A percentile compares a stretch with the other conserved stretches of the same genome.
Evolutionary conservation across 1,284 basidiomycete species (phyloP).

Genomic region (Apiotrichum montevideense): DNA sequence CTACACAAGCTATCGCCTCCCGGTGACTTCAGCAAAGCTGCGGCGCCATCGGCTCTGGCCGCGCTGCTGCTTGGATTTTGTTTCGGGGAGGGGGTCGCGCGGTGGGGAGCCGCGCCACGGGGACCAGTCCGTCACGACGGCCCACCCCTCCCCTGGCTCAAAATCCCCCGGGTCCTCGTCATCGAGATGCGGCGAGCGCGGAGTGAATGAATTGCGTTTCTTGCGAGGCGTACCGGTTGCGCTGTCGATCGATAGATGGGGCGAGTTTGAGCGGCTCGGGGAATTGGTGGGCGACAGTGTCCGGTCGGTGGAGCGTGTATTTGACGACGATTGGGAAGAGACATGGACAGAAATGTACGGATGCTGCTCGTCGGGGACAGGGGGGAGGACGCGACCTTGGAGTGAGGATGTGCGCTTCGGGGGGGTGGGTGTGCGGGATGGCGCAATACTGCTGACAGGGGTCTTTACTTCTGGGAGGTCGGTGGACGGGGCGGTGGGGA

Average conservation of each 20-base stretch:
- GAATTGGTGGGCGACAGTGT: constrained; percentile 19
- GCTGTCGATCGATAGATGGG: constrained; percentile 3
- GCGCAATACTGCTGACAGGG: not conserved
- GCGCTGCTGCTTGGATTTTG: no score
- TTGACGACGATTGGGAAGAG: constrained; percentile 8
- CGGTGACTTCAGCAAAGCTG: no score
- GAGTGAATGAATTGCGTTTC: constrained; percentile 11
- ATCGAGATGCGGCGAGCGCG: constrained; percentile 32
- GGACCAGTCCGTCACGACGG: constrained; percentile 12
- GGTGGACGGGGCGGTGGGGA: constrained; percentile 3
- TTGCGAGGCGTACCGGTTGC: not conserved
- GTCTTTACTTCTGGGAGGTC: constrained; percentile 2
- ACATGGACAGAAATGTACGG: constrained; percentile 40
- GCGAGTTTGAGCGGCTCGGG: not conserved
- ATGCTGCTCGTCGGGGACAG: constrained; percentile 40
- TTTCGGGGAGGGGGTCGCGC: not conserved
- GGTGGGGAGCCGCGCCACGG: constrained; percentile 1
- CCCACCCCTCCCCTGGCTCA: constrained; percentile 42
- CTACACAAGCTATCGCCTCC: no score
- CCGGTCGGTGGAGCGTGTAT: no score
- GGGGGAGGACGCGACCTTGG: constrained; percentile 25
- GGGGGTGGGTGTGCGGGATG: constrained; percentile 4
- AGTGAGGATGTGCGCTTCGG: constrained; percentile 1
- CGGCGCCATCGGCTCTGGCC: no score
- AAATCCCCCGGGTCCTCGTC: constrained; percentile 46